phyloP scores from a whole-genome alignment of 305 asterid genomes.

The Plantago coronopus region DNA sequence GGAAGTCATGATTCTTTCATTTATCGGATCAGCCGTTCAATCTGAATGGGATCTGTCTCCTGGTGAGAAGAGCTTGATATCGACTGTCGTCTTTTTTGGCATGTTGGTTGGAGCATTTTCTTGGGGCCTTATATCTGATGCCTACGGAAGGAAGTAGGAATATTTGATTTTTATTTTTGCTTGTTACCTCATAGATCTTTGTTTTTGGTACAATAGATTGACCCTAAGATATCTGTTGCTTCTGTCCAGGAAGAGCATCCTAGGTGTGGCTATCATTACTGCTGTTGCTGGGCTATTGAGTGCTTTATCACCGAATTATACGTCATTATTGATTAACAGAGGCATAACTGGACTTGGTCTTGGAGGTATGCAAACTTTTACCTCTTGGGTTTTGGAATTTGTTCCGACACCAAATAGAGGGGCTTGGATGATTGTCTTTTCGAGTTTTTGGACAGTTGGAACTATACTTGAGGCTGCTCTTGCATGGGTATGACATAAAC shows the following conservation, averaged over 20 bases:
- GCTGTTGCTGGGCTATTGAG: constrained; percentile 60
- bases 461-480: constrained; percentile 69
- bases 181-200: not conserved
- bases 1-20: constrained; percentile 82
- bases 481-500: constrained; percentile 64
- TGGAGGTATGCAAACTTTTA: constrained; percentile 57
- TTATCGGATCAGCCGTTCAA: constrained; percentile 71
- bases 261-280: constrained; percentile 43
- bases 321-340: constrained; percentile 44
- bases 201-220: not conserved
- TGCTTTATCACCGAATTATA: constrained; percentile 72
- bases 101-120: constrained; percentile 75
- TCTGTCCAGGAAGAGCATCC: constrained; percentile 54
- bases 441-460: constrained; percentile 78
- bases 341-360: constrained; percentile 65
- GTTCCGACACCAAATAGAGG: constrained; percentile 69
- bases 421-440: constrained; percentile 63
- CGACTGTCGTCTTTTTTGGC: constrained; percentile 81
- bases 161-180: not conserved
- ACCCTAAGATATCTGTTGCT: constrained; percentile 1
- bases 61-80: constrained; percentile 57
- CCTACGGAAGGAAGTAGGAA: constrained; percentile 65
- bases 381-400: constrained; percentile 83
- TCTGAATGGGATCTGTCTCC: constrained; percentile 74
- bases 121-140: constrained; percentile 71